phyloP scores from a whole-genome alignment of 176 grass and related monocot species.

The Bonia amplexicaulis region DNA sequence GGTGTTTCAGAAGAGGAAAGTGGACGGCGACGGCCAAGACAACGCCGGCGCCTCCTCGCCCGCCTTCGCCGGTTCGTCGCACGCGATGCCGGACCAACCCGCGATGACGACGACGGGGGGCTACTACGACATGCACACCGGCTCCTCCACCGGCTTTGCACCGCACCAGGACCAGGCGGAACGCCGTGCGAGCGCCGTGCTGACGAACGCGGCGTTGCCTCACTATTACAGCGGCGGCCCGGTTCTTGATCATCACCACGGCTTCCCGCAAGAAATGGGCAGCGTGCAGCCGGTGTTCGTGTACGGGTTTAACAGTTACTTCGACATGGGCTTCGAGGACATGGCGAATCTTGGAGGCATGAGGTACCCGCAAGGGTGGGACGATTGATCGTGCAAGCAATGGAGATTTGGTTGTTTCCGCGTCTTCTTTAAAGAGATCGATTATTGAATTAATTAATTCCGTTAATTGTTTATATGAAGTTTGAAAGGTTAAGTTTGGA shows the following conservation, averaged over 20 bases:
- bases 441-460: constrained; percentile 17
- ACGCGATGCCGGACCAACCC: background rate
- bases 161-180: background rate
- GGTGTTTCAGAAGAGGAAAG: constrained; percentile 60
- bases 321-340: constrained; percentile 16
- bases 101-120: background rate
- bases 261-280: background rate
- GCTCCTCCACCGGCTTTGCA: background rate
- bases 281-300: constrained; percentile 2
- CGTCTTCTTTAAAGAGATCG: background rate
- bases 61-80: background rate
- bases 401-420: background rate
- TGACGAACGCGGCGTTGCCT: background rate
- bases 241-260: background rate
- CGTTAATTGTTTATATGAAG: background rate
- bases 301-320: constrained; percentile 23
- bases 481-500: background rate
- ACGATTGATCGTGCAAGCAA: constrained; percentile 4
- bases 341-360: constrained; percentile 17
- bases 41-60: background rate
- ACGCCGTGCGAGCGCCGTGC: background rate
- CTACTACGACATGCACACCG: background rate
- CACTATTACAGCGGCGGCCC: constrained; percentile 12
- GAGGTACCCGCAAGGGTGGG: constrained; percentile 36
- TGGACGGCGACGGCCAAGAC: constrained; percentile 38